phyloP scores from a whole-genome alignment of 345 rosid genomes.

The Ceriops decandra region DNA sequence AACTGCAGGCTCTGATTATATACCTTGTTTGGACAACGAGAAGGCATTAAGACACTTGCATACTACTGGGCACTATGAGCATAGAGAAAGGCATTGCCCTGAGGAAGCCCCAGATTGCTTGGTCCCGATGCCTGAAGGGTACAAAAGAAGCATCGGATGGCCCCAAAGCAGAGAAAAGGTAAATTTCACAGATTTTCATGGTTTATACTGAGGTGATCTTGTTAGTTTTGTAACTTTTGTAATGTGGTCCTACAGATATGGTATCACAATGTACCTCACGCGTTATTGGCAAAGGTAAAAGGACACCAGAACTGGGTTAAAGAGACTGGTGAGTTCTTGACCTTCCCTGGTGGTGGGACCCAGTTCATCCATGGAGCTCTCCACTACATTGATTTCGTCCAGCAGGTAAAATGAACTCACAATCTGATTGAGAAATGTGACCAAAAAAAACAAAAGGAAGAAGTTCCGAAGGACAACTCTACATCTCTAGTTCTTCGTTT shows the following conservation, averaged over 20 bases:
- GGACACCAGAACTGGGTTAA: conserved; percentile 98
- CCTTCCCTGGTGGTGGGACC: conserved; percentile 95
- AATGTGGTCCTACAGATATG: conserved; percentile 58
- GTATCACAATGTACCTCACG: conserved; percentile 90
- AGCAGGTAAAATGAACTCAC: conserved; percentile 41
- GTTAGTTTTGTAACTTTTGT: conserved; percentile 2
- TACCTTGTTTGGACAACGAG: conserved; percentile 91
- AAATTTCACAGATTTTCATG: background rate
- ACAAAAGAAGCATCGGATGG: conserved; percentile 68
- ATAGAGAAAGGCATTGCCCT: conserved; percentile 95
- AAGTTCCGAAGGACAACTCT: no score
- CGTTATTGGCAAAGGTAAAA: conserved; percentile 68
- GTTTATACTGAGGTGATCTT: background rate
- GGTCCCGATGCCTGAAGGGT: conserved; percentile 63
- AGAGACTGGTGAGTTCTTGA: conserved; percentile 84
- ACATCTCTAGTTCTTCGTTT: no score
- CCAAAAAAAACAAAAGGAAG: no score
- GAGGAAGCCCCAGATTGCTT: conserved; percentile 72
- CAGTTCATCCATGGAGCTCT: conserved; percentile 95
- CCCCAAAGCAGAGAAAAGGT: conserved; percentile 90
- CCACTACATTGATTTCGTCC: conserved; percentile 76
- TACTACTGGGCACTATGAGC: conserved; percentile 64
- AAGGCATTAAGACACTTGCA: conserved; percentile 54
- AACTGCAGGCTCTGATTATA: conserved; percentile 78
- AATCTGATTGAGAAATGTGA: no score